Evolutionary conservation across 2,329 filamentous ascomycete genomes (phyloP), one percentile per base, ranked within the genome.

Genomic region (Botrytis porri): DNA sequence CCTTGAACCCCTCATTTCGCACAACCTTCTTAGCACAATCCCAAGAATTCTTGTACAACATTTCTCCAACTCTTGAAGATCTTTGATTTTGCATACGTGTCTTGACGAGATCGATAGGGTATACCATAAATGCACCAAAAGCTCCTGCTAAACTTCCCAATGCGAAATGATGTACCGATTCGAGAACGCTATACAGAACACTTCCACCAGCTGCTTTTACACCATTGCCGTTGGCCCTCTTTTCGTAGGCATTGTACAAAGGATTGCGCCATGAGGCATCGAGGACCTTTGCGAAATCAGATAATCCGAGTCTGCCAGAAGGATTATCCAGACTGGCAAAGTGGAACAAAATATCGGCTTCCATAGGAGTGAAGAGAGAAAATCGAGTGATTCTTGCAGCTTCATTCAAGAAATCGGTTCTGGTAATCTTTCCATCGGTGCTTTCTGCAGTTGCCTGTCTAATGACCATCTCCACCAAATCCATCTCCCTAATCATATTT

Each of bases 71-170:
- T 69, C 92, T 89, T 7, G 89, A 89, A 69, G 89, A 90, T 77
- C 96, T 90, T 86, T 99, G 96, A 85, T 99, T 99, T 84, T 99
- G 96, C 90, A 99, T 93, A 75, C 96, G 91, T 1, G 96, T 99
- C 88, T 99, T 99, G 82, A 99, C 96, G 75, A 99, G 85, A 85
- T 99, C 96, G 81, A 99, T 98, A 37, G 96, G 96, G 82, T 99
- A 99, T 71, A 99, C 96, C 94, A 99, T 98, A 82, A 99, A 98
- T 20, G 96, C 96, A 82, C 96, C 96, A 81, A 99, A 99, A 16
- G 96, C 96, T 83, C 96, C 96, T 12, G 96, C 96, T 77, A 97
- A 78, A 81, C 93, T 94, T 74, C 96, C 96, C 10, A 99, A 89
- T 4, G 85, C 90, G 81, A 99, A 99, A 86, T 97, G 95, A 83